Evolutionary conservation across 108 stramenopile genomes (phyloP), one percentile per base, ranked within the genome.

Genomic region (Bacterosira constricta): DNA sequence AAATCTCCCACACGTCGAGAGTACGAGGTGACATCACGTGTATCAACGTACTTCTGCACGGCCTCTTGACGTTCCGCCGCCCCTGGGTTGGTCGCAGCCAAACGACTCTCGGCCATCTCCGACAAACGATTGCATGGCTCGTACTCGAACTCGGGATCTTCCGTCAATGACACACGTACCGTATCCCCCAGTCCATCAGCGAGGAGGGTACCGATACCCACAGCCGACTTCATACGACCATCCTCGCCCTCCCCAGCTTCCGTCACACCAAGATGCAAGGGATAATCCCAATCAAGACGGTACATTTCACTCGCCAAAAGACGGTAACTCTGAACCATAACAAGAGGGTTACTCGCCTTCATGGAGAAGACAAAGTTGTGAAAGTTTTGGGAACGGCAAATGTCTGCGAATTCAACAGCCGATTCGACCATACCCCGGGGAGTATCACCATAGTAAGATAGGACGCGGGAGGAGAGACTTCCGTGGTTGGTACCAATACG

Each of bases 321-420:
- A 61, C 97, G 93, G 80, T 97, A 97, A 31, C 86, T 88, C 73
- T 98, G 97, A 17, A 97, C 96, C 97, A 98, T 98, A 52, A 98
- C 97, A 57, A 98, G 73, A n/a, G 97, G 97, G 54, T 98, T 98
- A 52, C 90, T 92, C 11, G 97, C 94, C 87, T 98, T 98, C 97
- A 98, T 98, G 59, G 94, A 96, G 69, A 98, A 98, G 68, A 98
- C 93, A 82, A 98, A 98, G 88, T 98, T 98, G 92, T 98, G 97
- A 75, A 70, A 98, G 61, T 98, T 93, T 73, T 94, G 86, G 36
- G 77, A 81, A 32, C 97, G 87, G 80, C 97, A 98, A 55, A 98
- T 97, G 76, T 98, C 93, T 7, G 97, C 97, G 71, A 98, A 98
- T 81, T 98, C 97, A 59, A 98, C 83, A 30, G 97, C 97, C 18